phyloP scores from a whole-genome alignment of 1,284 basidiomycete species.

The Rhodotorula sp. region DNA sequence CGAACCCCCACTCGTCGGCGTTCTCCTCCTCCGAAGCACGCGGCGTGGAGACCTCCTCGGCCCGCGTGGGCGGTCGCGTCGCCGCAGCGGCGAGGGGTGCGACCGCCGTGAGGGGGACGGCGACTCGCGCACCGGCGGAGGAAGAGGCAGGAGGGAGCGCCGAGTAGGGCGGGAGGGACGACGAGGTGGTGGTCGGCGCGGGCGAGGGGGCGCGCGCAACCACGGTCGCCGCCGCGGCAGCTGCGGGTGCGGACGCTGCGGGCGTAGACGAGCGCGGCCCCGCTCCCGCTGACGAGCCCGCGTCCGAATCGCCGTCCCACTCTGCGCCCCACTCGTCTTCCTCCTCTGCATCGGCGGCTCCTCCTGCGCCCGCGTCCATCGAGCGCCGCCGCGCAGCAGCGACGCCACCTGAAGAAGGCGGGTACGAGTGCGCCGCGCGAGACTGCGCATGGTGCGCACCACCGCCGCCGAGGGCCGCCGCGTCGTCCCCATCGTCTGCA shows the following conservation, averaged over 20 bases:
- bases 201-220: not conserved
- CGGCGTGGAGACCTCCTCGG: too few species aligned
- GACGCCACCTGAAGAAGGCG: not conserved
- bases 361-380: not conserved
- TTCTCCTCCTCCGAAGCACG: not conserved
- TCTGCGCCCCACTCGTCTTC: constrained; percentile 15
- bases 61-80: not conserved
- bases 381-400: not conserved
- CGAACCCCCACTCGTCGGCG: not conserved
- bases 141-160: not conserved
- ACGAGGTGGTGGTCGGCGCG: not conserved
- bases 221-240: too few species aligned
- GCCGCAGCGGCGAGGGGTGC: not conserved
- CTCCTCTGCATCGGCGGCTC: not conserved
- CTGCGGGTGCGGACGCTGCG: not conserved
- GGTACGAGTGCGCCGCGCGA: not conserved
- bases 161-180: not conserved
- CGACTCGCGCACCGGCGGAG: not conserved
- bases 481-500: not conserved
- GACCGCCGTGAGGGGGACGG: not conserved
- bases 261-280: too few species aligned
- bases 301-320: constrained; percentile 8
- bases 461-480: not conserved
- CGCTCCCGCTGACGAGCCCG: too few species aligned
- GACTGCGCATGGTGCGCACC: not conserved